Conservation (phyloP, 805 yeast genomes). For the Spathaspora hagerdaliae region DNA sequence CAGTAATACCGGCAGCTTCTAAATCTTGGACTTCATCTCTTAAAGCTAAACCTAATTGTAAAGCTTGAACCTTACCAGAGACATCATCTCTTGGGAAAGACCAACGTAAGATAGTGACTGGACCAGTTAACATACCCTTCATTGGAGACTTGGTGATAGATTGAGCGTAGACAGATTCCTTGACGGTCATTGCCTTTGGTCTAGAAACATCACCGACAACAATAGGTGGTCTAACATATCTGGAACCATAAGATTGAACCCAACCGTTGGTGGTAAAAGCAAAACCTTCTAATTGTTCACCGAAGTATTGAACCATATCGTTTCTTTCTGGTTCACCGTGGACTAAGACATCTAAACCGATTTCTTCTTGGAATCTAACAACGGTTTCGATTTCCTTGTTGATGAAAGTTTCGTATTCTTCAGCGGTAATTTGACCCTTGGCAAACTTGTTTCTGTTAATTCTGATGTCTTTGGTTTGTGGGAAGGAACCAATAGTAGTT, state of each 20-base stretch:
- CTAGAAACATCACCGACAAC: constrained; percentile 99
- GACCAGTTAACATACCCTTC: constrained; percentile 99
- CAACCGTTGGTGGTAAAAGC: constrained; percentile 99
- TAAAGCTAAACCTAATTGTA: constrained; percentile 94
- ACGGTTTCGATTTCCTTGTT: constrained; percentile 94
- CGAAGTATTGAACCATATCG: constrained; percentile 99
- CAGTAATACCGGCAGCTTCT: constrained; percentile 97
- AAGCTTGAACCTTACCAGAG: constrained; percentile 87
- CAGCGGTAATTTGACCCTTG: constrained; percentile 94
- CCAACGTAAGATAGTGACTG: constrained; percentile 99
- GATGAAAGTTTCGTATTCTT: constrained; percentile 94
- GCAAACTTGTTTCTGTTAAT: constrained; percentile 96
- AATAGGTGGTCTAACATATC: constrained; percentile 99
- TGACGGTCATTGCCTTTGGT: constrained; percentile 97
- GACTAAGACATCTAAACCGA: constrained; percentile 95
- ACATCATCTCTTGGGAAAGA: constrained; percentile 99
- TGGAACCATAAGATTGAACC: constrained; percentile 99
- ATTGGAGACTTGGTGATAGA: constrained; percentile 91
- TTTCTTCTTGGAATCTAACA: constrained; percentile 98
- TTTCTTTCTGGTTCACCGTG: constrained; percentile 99
- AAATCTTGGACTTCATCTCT: constrained; percentile 98
- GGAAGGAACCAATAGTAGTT: constrained; percentile 99
- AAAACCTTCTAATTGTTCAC: constrained; percentile 97
- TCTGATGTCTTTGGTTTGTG: constrained; percentile 99
- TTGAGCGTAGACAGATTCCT: constrained; percentile 99